Percentiles rank a stretch among this genome's conserved stretches.
These are phyloP conservation scores for Serendipita sp. DNA, from an alignment of 768 basidiomycete species.

Conservation along the genomic window DNA sequence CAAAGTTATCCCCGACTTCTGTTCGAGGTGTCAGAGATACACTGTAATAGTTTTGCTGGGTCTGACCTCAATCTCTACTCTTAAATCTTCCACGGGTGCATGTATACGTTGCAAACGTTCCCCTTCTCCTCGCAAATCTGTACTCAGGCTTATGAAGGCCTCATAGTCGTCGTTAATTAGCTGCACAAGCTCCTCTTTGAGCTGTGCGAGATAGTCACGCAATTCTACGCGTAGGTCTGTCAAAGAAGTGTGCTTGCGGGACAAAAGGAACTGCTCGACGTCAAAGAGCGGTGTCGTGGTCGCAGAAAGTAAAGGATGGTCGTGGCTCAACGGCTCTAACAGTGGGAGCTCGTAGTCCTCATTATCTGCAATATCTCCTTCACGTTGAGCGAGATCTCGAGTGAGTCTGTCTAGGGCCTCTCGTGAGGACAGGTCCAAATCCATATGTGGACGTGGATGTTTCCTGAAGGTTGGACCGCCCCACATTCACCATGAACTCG, in stretches of 20 bases:
- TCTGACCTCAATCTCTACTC: constrained; percentile 46
- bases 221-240: constrained; percentile 79
- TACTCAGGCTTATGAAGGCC: constrained; percentile 90
- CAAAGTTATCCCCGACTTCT: constrained; percentile 24
- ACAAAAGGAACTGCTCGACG: constrained; percentile 76
- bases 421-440: not conserved
- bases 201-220: constrained; percentile 58
- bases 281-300: constrained; percentile 36
- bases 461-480: not conserved
- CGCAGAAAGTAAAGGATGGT: constrained; percentile 53
- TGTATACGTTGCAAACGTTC: constrained; percentile 50
- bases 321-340: constrained; percentile 54
- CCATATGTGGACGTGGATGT: not conserved
- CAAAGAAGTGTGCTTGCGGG: constrained; percentile 60
- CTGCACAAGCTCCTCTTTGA: constrained; percentile 88
- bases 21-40: constrained; percentile 5
- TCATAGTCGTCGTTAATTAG: constrained; percentile 98
- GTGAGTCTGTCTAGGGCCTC: not conserved
- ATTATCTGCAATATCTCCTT: not conserved
- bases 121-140: constrained; percentile 78
- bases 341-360: constrained; percentile 15
- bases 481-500: constrained; percentile 54
- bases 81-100: constrained; percentile 46
- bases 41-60: constrained; percentile 5
- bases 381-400: not conserved